Evolutionary conservation across 148 eudicot species (phyloP).

Genomic region (Amaranthus palmeri): DNA sequence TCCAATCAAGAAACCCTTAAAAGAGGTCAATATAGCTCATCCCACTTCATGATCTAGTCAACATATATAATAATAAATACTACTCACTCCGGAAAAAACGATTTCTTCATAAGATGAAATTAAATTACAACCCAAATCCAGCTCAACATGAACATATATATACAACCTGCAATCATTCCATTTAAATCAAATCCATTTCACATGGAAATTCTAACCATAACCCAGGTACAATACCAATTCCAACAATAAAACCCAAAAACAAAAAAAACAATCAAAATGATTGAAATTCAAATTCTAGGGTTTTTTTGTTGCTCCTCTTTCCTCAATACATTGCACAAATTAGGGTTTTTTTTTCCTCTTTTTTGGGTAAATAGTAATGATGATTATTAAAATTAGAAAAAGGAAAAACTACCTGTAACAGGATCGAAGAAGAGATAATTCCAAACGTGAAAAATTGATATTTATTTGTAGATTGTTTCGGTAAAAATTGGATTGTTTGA

Average conservation of each 20-base stretch:
- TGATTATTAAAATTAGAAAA: background rate
- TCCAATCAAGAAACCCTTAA: constrained; percentile 15
- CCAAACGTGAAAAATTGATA: background rate
- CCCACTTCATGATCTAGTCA: constrained; percentile 22
- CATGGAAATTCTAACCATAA: constrained; percentile 2
- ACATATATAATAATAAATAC: constrained; percentile 16
- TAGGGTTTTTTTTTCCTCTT: constrained; percentile 5
- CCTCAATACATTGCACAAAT: background rate
- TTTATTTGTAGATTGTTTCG: background rate
- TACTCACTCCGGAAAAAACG: constrained; percentile 7
- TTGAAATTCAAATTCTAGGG: constrained; percentile 9
- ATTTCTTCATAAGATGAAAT: background rate
- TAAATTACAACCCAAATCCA: constrained; percentile 13
- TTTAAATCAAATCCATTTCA: constrained; percentile 13
- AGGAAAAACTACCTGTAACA: background rate
- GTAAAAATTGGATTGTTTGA: constrained; percentile 11
- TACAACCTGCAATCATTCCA: background rate
- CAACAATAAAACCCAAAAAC: constrained; percentile 1
- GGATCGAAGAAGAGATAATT: constrained; percentile 1
- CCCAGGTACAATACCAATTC: constrained; percentile 18
- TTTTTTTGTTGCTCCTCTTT: constrained; percentile 5
- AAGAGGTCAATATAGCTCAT: constrained; percentile 17
- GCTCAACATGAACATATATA: constrained; percentile 24
- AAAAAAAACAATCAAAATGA: background rate
- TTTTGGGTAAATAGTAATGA: background rate